phyloP scores from a whole-genome alignment of 805 yeast species.

The Candida glaebosa region DNA sequence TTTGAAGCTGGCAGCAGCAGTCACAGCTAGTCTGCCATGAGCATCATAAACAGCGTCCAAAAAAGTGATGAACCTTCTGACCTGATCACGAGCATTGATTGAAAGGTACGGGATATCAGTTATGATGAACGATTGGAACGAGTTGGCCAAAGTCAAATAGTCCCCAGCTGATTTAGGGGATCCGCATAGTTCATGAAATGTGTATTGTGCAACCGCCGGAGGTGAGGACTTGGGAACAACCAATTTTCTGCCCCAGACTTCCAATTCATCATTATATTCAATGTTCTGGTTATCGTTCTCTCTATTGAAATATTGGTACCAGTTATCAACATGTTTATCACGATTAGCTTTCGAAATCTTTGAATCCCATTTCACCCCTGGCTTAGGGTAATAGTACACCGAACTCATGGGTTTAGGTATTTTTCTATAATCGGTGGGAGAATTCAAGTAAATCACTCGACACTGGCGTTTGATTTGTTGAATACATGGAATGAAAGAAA shows the following conservation, averaged over 20 bases:
- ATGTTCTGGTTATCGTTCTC: constrained; percentile 36
- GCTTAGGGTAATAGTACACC: constrained; percentile 72
- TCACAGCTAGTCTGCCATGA: constrained; percentile 82
- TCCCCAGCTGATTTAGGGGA: constrained; percentile 90
- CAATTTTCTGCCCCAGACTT: constrained; percentile 88
- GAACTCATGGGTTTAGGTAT: constrained; percentile 79
- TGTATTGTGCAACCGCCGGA: constrained; percentile 82
- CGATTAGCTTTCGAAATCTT: constrained; percentile 50
- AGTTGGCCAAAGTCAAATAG: constrained; percentile 75
- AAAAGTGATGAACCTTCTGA: constrained; percentile 90
- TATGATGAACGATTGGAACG: constrained; percentile 75
- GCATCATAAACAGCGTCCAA: constrained; percentile 94
- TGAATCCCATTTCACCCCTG: constrained; percentile 54
- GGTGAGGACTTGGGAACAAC: constrained; percentile 73
- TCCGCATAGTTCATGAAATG: constrained; percentile 85
- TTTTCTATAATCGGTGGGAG: constrained; percentile 92
- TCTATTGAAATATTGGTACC: constrained; percentile 80
- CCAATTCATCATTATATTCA: constrained; percentile 26
- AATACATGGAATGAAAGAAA: constrained; percentile 89
- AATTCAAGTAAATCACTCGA: constrained; percentile 74
- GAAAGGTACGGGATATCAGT: constrained; percentile 91
- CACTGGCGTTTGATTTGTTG: constrained; percentile 70
- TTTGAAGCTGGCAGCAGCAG: constrained; percentile 81
- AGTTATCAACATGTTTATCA: constrained; percentile 58
- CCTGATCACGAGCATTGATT: constrained; percentile 72